Percentiles rank a stretch among this genome's conserved stretches.
phyloP scores from a whole-genome alignment of 1,284 basidiomycete species.

The Leccinum cinnamomeum region DNA sequence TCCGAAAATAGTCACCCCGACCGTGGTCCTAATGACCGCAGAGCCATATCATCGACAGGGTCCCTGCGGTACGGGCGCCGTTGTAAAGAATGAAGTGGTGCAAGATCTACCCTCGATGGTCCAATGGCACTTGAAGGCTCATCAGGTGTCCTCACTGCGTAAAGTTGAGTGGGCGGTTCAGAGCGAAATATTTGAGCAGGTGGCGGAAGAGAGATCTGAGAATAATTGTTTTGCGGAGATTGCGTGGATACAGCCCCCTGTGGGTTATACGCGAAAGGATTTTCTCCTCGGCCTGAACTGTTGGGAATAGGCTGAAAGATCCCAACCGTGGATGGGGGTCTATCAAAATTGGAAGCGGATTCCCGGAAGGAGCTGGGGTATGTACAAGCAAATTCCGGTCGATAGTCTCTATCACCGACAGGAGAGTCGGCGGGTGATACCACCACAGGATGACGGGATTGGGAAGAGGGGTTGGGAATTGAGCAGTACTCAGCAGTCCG shows the following conservation, averaged over 20 bases:
- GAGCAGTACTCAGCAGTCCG: constrained; percentile 20
- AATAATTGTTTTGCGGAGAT: constrained; percentile 14
- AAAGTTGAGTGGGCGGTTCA: constrained; percentile 33
- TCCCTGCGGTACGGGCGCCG: constrained; percentile 61
- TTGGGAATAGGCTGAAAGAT: constrained; percentile 16
- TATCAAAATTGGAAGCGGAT: constrained; percentile 18
- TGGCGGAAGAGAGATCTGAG: constrained; percentile 35
- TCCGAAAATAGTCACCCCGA: constrained; percentile 37
- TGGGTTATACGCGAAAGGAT: constrained; percentile 12
- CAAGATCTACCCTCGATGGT: constrained; percentile 44
- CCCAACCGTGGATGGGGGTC: constrained; percentile 20
- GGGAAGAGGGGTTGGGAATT: not conserved
- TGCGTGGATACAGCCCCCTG: constrained; percentile 6
- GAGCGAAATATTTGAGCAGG: constrained; percentile 33
- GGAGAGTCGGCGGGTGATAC: constrained; percentile 7
- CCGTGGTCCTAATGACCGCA: constrained; percentile 49
- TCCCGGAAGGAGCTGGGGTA: constrained; percentile 24
- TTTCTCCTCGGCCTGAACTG: constrained; percentile 9
- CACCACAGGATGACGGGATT: constrained; percentile 7
- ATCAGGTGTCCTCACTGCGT: constrained; percentile 30
- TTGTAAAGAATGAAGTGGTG: constrained; percentile 54
- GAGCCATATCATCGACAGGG: constrained; percentile 59
- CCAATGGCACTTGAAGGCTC: constrained; percentile 30
- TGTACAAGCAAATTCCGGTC: constrained; percentile 17
- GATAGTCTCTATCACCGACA: constrained; percentile 19